Conservation (phyloP, 2,329 filamentous ascomycete species). For the Diaporthe humulicola region DNA sequence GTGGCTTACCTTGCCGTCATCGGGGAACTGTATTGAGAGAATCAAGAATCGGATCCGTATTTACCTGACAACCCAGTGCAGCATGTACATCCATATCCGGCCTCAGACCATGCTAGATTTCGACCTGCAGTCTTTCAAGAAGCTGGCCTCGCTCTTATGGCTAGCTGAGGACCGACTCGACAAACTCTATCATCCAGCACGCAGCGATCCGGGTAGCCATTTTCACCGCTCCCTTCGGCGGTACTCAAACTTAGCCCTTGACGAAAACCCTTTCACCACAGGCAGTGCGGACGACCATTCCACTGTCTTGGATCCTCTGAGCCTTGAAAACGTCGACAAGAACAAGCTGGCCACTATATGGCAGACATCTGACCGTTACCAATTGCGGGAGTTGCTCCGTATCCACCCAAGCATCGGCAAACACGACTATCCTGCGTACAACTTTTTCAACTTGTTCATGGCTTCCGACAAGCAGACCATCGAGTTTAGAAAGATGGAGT, state of each 20-base stretch:
- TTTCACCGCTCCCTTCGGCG: background rate
- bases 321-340: background rate
- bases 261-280: too few species aligned
- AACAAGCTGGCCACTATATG: background rate
- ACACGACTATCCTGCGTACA: background rate
- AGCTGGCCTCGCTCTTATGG: background rate
- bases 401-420: background rate
- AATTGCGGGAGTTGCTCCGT: background rate
- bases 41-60: background rate
- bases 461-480: background rate
- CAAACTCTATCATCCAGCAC: background rate
- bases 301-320: rapidly evolving
- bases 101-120: background rate
- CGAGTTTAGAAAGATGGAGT: background rate
- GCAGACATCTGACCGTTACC: background rate
- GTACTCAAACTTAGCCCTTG: background rate
- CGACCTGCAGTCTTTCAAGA: background rate
- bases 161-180: background rate
- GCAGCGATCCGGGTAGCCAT: background rate
- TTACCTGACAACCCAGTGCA: background rate
- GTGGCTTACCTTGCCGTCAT: background rate
- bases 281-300: too few species aligned
- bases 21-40: background rate
- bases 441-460: slow-evolving; percentile 3
- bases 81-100: background rate